phyloP scores from a whole-genome alignment of 2,329 filamentous ascomycete species.

The Ophiostoma pallidulum region DNA sequence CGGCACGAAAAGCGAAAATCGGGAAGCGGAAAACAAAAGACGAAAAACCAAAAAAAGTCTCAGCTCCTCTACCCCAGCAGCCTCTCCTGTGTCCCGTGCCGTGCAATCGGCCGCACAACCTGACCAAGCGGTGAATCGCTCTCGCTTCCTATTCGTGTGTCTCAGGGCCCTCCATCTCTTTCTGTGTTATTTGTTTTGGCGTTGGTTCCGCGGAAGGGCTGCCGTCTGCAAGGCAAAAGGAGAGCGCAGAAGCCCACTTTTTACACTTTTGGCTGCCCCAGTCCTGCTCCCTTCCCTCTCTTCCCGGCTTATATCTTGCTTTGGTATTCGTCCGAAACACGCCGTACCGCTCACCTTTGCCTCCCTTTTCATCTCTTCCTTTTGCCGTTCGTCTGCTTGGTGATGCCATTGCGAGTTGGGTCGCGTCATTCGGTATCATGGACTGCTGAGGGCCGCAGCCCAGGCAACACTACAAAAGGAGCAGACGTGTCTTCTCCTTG shows the following conservation, averaged over 20 bases:
- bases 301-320: not conserved
- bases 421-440: slow-evolving; percentile 12
- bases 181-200: no score
- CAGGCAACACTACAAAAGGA: not conserved
- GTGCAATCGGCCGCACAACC: not conserved
- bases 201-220: no score
- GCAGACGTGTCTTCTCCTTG: not conserved
- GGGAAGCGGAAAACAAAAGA: no score
- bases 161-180: no score
- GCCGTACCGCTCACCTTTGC: not conserved
- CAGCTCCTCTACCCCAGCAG: no score
- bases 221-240: no score
- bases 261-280: no score
- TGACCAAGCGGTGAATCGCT: not conserved
- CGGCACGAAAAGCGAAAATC: no score
- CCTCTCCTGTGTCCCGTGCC: not conserved
- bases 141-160: not conserved
- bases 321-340: not conserved
- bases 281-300: not conserved
- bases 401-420: slow-evolving; percentile 11
- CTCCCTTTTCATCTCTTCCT: not conserved
- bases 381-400: not conserved
- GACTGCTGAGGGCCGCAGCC: not conserved
- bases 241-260: no score
- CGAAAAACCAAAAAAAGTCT: no score